Evolutionary conservation across 2,329 filamentous ascomycete genomes (phyloP), one percentile per base, ranked within the genome.

Genomic region (Blastomyces parvus): DNA sequence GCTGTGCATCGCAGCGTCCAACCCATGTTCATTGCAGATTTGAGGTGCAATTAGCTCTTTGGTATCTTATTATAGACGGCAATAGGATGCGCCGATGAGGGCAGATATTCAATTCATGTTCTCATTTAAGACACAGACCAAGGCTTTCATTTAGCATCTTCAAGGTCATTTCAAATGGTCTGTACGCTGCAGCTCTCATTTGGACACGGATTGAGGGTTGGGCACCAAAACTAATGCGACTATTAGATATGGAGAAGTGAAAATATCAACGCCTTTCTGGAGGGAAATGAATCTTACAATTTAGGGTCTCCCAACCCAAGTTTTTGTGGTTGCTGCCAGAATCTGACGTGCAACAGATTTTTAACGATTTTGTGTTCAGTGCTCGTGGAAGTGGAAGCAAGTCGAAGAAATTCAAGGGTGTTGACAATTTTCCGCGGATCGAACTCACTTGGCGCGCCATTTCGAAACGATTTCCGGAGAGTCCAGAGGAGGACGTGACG

Each of bases 401-500:
- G 73, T 61, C 76, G 69, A 36, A 81, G 74, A 64, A 81, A 81
- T n/a, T 69, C 66, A 38, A 81, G 61, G 3, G 79, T 81, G 62
- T 81, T 81, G 58, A 73, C 66, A 59, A 81, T 74, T 64, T 72
- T 74, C 1, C 69, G 65, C 13, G 73, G 69, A 65, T 78, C 70
- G 63, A 79, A 79, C 7, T 77, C 74, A 27, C 71, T 62, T 9
- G 65, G 62, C 9, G 72, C 66, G 33, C 71, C 73, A 14, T 71
- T 72, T 63, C 78, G 75, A 70, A 80, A 81, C 33, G 77, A 69
- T 9, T 72, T 71, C 60, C 76, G 75, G 50, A 81, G 66, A 36
- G 73, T 76, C 60, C 79, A 73, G 60, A 79, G 79, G 22, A 85
- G 71, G 2, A 82, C 79, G 73, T 81, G 80, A 62, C 84, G 82